A percentile compares a stretch with the other conserved stretches of the same genome.
These are phyloP conservation scores for Phytophthora crassamura DNA, from an alignment of 352 stramenopile species.

Conservation along the genomic window DNA sequence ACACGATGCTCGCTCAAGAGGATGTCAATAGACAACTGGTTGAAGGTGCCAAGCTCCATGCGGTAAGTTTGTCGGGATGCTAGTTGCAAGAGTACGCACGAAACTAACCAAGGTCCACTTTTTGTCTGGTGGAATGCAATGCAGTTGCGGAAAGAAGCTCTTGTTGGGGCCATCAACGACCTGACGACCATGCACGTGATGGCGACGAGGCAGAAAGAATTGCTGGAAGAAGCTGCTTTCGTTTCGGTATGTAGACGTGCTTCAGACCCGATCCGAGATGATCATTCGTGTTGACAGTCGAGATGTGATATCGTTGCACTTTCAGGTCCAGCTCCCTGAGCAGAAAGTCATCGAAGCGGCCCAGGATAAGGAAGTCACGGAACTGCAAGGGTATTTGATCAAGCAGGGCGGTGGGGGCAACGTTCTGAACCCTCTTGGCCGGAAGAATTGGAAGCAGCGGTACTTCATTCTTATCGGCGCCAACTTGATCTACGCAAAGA, in stretches of 20 bases:
- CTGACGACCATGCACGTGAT: slow-evolving; percentile 72
- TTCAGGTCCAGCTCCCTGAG: slow-evolving; percentile 72
- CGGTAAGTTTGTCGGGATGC: slow-evolving; percentile 40
- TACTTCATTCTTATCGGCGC: slow-evolving; percentile 85
- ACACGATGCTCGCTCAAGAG: slow-evolving; percentile 60
- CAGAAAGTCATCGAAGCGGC: slow-evolving; percentile 84
- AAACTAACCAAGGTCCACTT: no score
- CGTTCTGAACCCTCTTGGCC: slow-evolving; percentile 73
- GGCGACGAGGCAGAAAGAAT: slow-evolving; percentile 68
- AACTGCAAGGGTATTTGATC: slow-evolving; percentile 87
- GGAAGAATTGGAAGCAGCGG: slow-evolving; percentile 91
- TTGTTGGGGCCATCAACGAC: slow-evolving; percentile 72
- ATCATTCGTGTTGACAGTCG: not conserved
- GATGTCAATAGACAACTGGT: slow-evolving; percentile 73
- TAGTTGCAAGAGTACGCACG: not conserved
- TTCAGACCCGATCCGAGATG: not conserved
- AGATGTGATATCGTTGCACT: not conserved
- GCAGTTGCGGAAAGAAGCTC: slow-evolving; percentile 74
- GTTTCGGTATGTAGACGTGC: slow-evolving; percentile 54
- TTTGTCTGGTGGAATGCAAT: slow-evolving; percentile 1
- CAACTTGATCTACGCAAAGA: slow-evolving; percentile 84
- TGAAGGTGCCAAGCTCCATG: slow-evolving; percentile 69
- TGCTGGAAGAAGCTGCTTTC: slow-evolving; percentile 82
- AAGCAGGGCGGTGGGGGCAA: slow-evolving; percentile 86
- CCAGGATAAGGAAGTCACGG: slow-evolving; percentile 65